Conservation (phyloP, 192 early-diverging fungal species). For the Ambispora gerdemannii region DNA sequence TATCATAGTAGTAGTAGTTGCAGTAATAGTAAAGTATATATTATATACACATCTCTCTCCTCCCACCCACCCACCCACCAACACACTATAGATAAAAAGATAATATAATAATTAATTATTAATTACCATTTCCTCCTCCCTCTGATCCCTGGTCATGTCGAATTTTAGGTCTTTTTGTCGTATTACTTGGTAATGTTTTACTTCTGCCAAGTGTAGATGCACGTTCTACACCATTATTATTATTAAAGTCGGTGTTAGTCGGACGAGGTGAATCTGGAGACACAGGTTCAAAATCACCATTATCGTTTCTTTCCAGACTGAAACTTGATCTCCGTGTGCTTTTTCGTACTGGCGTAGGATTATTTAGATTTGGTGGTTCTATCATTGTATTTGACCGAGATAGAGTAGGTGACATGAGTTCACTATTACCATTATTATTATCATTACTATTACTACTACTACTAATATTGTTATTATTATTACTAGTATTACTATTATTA, state of each 20-base stretch:
- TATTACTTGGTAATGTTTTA: background rate
- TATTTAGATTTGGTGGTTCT: constrained; percentile 8
- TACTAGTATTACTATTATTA: too few species aligned
- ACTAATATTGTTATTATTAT: too few species aligned
- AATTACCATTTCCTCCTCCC: background rate
- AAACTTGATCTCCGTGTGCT: background rate
- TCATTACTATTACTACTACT: too few species aligned
- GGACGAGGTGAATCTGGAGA: background rate
- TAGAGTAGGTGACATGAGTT: background rate
- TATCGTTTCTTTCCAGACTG: background rate
- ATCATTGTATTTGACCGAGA: background rate
- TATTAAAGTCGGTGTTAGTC: background rate
- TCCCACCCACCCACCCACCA: too few species aligned
- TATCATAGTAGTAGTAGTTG: too few species aligned
- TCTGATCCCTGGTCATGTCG: background rate
- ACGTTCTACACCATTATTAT: too few species aligned
- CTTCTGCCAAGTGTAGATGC: background rate
- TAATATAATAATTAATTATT: too few species aligned
- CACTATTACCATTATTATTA: too few species aligned
- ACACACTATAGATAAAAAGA: too few species aligned
- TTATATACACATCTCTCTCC: too few species aligned
- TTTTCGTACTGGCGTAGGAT: background rate
- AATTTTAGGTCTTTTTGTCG: background rate
- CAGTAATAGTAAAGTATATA: too few species aligned
- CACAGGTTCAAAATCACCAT: background rate